Percentiles rank a stretch among this genome's conserved stretches.
Evolutionary conservation across 441 rosid species (phyloP).

Genomic region (Populus hybrid): DNA sequence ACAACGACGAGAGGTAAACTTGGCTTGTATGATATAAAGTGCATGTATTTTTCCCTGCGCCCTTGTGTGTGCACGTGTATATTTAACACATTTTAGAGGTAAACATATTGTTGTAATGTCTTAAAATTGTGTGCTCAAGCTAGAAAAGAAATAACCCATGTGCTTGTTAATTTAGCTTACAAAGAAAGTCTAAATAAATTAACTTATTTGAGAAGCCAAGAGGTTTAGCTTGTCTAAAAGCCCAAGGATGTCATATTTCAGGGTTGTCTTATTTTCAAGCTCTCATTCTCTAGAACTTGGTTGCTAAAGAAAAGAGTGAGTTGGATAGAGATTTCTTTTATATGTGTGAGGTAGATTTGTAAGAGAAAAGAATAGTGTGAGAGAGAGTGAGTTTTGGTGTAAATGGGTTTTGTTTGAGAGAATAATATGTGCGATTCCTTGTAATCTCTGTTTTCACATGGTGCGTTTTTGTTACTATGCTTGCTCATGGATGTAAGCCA

Average conservation of each 20-base stretch:
- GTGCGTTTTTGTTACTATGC: neutral
- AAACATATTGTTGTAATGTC: too few relatives aligned
- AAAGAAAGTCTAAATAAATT: neutral
- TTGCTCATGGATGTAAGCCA: neutral
- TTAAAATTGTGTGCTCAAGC: neutral
- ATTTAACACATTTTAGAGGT: slow-evolving; percentile 1
- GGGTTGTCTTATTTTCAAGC: neutral
- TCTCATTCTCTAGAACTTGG: neutral
- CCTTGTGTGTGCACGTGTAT: neutral
- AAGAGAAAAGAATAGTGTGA: neutral
- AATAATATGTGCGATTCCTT: neutral
- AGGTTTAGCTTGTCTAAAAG: neutral
- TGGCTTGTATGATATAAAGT: neutral
- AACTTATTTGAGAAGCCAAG: neutral
- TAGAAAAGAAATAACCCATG: neutral
- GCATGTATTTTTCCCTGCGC: neutral
- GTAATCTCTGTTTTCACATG: neutral
- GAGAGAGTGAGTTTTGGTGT: neutral
- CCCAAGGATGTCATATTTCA: neutral
- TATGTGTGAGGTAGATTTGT: neutral
- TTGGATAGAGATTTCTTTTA: neutral
- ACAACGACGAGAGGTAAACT: slow-evolving; percentile 76
- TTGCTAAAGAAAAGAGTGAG: neutral
- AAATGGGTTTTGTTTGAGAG: neutral
- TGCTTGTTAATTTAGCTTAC: neutral